These are phyloP conservation scores for Nannochloris sp. DNA, from an alignment of 139 green algal genomes.

Conservation along the genomic window DNA sequence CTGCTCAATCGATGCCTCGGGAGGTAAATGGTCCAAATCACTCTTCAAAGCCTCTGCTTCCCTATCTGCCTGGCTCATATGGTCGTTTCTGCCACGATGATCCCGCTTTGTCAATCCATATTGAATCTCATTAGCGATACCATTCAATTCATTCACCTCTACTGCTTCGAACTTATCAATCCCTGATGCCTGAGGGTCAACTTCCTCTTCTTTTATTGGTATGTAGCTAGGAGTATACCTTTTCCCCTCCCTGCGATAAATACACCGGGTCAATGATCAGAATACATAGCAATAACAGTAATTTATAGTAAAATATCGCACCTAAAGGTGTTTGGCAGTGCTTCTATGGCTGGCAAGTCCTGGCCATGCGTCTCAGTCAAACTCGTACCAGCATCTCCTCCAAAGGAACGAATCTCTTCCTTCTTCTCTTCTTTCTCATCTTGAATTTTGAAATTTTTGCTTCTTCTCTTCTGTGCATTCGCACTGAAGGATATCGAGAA, in stretches of 20 bases:
- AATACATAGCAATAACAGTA: not conserved
- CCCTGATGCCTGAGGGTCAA: constrained; percentile 1
- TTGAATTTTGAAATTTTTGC: too few relatives aligned
- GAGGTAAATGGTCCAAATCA: constrained; percentile 22
- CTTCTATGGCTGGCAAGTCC: not conserved
- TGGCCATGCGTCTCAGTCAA: too few relatives aligned
- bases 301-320: not conserved
- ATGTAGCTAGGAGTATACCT: constrained; percentile 14
- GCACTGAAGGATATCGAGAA: too few relatives aligned
- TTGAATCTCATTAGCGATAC: constrained; percentile 8
- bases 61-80: not conserved
- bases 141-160: constrained; percentile 14
- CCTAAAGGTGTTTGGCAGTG: not conserved
- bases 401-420: too few relatives aligned
- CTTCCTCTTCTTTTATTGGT: constrained; percentile 13
- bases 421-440: too few relatives aligned
- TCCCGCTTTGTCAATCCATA: constrained; percentile 16
- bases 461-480: too few relatives aligned
- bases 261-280: not conserved
- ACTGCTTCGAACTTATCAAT: constrained; percentile 32
- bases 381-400: too few relatives aligned
- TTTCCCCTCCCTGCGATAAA: not conserved
- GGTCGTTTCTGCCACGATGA: not conserved
- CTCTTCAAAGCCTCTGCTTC: constrained; percentile 12
- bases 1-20: constrained; percentile 29